Evolutionary conservation across 768 basidiomycete genomes (phyloP), one percentile per base, ranked within the genome.

Genomic region (Pilatotrama ljubarskyi): DNA sequence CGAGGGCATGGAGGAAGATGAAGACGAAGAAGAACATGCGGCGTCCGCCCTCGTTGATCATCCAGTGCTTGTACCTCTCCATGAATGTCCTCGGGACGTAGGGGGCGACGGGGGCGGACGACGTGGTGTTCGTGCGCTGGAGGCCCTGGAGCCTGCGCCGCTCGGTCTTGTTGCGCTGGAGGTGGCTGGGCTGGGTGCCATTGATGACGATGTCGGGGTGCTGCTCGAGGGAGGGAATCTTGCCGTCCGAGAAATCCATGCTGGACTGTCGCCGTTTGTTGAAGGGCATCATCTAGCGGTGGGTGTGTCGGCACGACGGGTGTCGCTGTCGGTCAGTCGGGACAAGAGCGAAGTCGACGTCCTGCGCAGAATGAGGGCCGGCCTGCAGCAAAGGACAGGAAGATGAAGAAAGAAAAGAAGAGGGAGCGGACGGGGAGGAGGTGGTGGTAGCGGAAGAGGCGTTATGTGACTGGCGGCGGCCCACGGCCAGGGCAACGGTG

Each of bases 1-100:
- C 91, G 35, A 95, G 75, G 38, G 86, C 59, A 64, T 98, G 95
- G 32, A 96, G 81, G 72, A 93, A 75, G 51, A 95, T 76, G 85
- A 90, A 97, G 62, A 85, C 73, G 55, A 75, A 81, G 75, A 95
- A 92, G 79, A 95, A 93, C 38, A 95, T 66, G 54, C 83, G 80
- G 43, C 82, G 81, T 14, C 89, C 85, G 68, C 95, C 95, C 70
- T 95, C 94, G 71, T 95, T 95, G 72, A 95, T 92, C 89, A 93
- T 90, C 94, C 94, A 96, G n/a, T 85, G 66, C 64, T 81, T 79
- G 66, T 83, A 80, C 64, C 73, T 82, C 66, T 85, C 80, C 43
- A 68, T 66, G 46, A 76, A 69, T 2, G 78, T 76, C 52, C 66
- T 73, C 32, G 81, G 77, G 46, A 71, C 67, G 60, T 77, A 77